Base-by-base conservation (phyloP, 371 early-diverging fungal species). In the Actinomortierella wolfii region DNA sequence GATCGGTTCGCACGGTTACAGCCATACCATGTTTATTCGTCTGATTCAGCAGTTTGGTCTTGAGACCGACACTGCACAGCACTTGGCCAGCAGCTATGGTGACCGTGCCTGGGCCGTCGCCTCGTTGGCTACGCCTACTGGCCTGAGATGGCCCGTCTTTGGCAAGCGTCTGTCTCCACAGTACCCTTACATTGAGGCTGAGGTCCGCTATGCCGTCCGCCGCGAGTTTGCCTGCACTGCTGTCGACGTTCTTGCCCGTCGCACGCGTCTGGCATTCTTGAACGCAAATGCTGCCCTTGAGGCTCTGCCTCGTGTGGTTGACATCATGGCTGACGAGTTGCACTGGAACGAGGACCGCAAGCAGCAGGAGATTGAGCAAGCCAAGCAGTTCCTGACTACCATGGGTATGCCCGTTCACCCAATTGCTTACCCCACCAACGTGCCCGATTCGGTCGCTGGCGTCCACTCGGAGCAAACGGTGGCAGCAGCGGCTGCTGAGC, bases 111-210 rank as follows among this genome's bases (percentile, higher is more conserved):
- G 93, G 92, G 87, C 84, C 13, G 95, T 97, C 25, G 94, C 94
- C 13, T 77, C 92, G 7, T 80, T 94, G 58, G 90, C 92, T 39
- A 81, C 90, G 24, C 78, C 86, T 54, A 91, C 93, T 14, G 86
- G 86, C 48, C 67, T 64, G 61, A 79, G 88, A 46, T 94, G 89
- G 89, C 94, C 94, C 23, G 81, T 91, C 21, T 89, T 89, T 61
- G 95, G 94, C 50, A 85, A 86, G 58, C 86, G 93, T 43, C 74
- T 99, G 29, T 84, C 87, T n/a, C 84, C 83, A 21, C 86, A 87
- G 34, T 97, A 98, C 76, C 95, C 96, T 39, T 99, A 94, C 70
- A 87, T 97, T 40, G 96, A 95, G 64, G 94, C 97, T 34, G 99
- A 99, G 81, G 90, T 99, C 13, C 86, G 94, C 14, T 99, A 98